A percentile compares a stretch with the other conserved stretches of the same genome.
phyloP scores from a whole-genome alignment of 441 rosid species.

The Manihot esculenta region DNA sequence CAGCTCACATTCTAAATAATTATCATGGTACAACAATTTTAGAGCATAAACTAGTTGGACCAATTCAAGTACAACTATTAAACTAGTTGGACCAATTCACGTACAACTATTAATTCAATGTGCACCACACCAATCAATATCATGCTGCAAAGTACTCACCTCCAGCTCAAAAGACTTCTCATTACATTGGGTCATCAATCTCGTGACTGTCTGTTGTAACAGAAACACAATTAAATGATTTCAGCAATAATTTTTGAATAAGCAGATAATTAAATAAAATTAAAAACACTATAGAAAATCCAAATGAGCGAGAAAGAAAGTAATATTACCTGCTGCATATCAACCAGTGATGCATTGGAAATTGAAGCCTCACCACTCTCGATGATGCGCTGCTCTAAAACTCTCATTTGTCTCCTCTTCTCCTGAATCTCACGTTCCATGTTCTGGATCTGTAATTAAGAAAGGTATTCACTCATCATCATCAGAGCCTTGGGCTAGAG shows the following conservation, averaged over 20 bases:
- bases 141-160: slow-evolving; percentile 44
- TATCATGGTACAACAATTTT: not conserved
- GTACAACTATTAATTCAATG: not conserved
- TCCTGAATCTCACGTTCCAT: slow-evolving; percentile 90
- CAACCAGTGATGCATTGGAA: slow-evolving; percentile 84
- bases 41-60: not conserved
- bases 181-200: slow-evolving; percentile 86
- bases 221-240: slow-evolving; percentile 23
- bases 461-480: not conserved
- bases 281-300: not conserved
- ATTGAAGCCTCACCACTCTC: slow-evolving; percentile 94
- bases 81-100: not conserved
- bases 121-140: not conserved
- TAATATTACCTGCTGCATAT: slow-evolving; percentile 88
- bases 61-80: not conserved
- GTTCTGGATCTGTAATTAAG: slow-evolving; percentile 62
- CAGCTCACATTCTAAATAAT: not conserved
- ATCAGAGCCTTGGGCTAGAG: slow-evolving; percentile 13
- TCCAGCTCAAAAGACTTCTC: slow-evolving; percentile 95
- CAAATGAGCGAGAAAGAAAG: slow-evolving; percentile 10
- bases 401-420: slow-evolving; percentile 87
- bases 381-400: slow-evolving; percentile 75
- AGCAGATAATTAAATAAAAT: slow-evolving; percentile 13
- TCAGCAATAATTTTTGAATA: slow-evolving; percentile 11
- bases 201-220: slow-evolving; percentile 71